Conservation (phyloP, 345 rosid genomes). For the Aquilaria yunnanensis region DNA sequence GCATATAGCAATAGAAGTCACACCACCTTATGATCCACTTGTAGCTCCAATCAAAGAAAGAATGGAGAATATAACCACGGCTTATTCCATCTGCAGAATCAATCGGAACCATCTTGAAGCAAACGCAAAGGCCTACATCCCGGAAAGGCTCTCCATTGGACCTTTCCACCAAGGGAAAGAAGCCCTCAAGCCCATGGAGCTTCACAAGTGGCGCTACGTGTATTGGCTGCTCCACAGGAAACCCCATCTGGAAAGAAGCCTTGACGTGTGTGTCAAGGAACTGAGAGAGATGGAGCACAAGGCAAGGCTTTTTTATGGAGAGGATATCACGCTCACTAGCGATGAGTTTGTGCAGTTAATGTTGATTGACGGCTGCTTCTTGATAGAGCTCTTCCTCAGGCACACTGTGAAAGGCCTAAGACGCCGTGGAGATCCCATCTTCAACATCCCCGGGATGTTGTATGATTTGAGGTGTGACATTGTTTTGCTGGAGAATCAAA, state of each 20-base stretch:
- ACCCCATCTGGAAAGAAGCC: constrained; percentile 22
- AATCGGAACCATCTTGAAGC: neutral
- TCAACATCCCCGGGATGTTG: constrained; percentile 35
- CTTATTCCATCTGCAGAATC: constrained; percentile 26
- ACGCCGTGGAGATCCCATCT: constrained; percentile 37
- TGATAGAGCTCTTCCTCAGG: constrained; percentile 40
- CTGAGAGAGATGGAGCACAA: constrained; percentile 32
- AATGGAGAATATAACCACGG: constrained; percentile 32
- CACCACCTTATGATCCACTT: constrained; percentile 9
- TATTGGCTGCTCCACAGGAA: constrained; percentile 34
- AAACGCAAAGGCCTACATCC: constrained; percentile 12
- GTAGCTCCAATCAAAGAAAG: constrained; percentile 21
- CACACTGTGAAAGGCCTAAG: constrained; percentile 26
- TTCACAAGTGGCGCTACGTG: constrained; percentile 42
- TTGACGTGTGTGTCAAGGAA: constrained; percentile 31
- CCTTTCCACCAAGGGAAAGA: constrained; percentile 21
- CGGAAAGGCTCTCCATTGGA: constrained; percentile 38
- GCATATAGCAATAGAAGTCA: constrained; percentile 28
- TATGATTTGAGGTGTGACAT: constrained; percentile 34
- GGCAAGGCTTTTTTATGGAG: constrained; percentile 30
- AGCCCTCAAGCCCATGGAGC: constrained; percentile 12
- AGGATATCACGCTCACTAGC: neutral
- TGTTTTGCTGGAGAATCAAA: constrained; percentile 50
- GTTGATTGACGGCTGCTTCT: constrained; percentile 45
- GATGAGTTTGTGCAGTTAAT: constrained; percentile 36